Base-by-base conservation (phyloP, 2,329 filamentous ascomycete species). In the Arthrobotrys iridis region DNA sequence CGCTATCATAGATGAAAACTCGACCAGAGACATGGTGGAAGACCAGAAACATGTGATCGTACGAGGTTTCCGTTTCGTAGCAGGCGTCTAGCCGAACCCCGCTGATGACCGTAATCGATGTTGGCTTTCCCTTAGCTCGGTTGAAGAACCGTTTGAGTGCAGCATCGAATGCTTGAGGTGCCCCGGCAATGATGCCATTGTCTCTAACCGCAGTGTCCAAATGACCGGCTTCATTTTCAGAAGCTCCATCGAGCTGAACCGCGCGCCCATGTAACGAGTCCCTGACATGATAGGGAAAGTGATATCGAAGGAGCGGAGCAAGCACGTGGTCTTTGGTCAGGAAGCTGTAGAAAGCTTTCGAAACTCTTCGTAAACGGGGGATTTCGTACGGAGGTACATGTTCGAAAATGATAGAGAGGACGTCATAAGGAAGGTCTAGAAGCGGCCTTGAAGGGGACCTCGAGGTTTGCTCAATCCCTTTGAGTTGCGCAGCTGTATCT, bases 11-110 rank as follows among this genome's bases (percentile, higher is more conserved):
- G 46, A 75, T 75, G 46, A 75, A 75, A 3, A 75, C 71, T 22
- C 41, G 48, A 15, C 71, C 71, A 8, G 57, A 68, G n/a, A 57
- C 46, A 45, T 75, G 71, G 40, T 75, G 71, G 63, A 75, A 75
- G 11, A 75, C 71, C 8, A 75, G 63, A 37, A 75, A 75, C 71
- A 75, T 75, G 33, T 75, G 71, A 52, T 75, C 71, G 40, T 75
- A 75, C 15, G 71, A 75, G 10, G 71, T 75, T 59, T 75, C 71
- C 22, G 71, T 75, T 45, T 75, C 71, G 11, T 68, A 75, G 40
- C 71, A 75, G n/a, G 71, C 71, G 43, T 75, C 71, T 11, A 75
- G 37, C 15, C 71, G 71, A 20, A 75, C 71, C 4, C 71, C 71
- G 6, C 55, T 67, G 55, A 75, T 75, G 18, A 68, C 71, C 2